These are phyloP conservation scores for Rhodotorula sp. DNA, from an alignment of 1,284 basidiomycete genomes.

Conservation along the genomic window DNA sequence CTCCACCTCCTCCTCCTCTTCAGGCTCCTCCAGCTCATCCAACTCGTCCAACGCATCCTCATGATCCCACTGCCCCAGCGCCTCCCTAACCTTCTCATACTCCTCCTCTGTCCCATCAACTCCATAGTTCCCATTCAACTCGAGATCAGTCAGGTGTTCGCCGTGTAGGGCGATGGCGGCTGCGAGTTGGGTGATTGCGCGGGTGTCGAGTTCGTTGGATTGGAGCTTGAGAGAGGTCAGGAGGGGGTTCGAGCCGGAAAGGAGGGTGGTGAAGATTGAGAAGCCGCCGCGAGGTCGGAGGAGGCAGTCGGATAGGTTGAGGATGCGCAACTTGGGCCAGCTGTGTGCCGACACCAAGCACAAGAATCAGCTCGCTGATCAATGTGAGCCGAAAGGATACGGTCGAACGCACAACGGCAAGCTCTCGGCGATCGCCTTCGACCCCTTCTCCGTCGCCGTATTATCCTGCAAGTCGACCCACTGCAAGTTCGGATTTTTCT, in stretches of 20 bases:
- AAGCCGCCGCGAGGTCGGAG: slow-evolving; percentile 64
- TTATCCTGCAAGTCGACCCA: slow-evolving; percentile 94
- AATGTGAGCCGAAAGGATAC: neutral
- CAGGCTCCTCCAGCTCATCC: slow-evolving; percentile 18
- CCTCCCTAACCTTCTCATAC: slow-evolving; percentile 62
- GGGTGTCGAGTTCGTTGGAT: slow-evolving; percentile 80
- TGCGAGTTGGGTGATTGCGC: slow-evolving; percentile 67
- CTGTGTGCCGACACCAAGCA: slow-evolving; percentile 10
- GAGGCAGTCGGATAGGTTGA: slow-evolving; percentile 92
- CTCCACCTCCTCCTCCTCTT: slow-evolving; percentile 8
- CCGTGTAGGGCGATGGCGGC: slow-evolving; percentile 63
- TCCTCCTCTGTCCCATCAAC: slow-evolving; percentile 75
- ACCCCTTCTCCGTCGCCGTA: slow-evolving; percentile 75
- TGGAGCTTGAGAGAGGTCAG: slow-evolving; percentile 76
- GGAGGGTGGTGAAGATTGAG: slow-evolving; percentile 61
- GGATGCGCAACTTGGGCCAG: slow-evolving; percentile 69
- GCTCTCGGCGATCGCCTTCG: slow-evolving; percentile 69
- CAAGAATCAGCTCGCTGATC: too few species aligned
- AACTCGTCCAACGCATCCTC: slow-evolving; percentile 44
- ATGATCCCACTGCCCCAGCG: slow-evolving; percentile 69
- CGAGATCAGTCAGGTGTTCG: slow-evolving; percentile 62
- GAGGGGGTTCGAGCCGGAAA: slow-evolving; percentile 65
- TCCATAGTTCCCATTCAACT: slow-evolving; percentile 79
- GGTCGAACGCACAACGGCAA: slow-evolving; percentile 52
- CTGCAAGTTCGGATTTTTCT: slow-evolving; percentile 66